These are phyloP conservation scores for Pholiota conissans DNA, from an alignment of 768 basidiomycete genomes.

Conservation along the genomic window DNA sequence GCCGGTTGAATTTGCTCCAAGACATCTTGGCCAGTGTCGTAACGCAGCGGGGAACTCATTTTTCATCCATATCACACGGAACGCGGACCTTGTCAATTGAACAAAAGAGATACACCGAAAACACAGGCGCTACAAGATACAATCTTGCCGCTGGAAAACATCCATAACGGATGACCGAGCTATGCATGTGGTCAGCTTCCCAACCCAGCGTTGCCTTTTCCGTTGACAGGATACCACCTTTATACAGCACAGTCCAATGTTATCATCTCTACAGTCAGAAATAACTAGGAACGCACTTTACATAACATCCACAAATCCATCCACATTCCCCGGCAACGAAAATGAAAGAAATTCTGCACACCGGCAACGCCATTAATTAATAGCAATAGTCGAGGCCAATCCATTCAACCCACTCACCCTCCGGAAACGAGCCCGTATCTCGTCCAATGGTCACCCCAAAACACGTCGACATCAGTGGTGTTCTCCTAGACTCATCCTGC, in stretches of 20 bases:
- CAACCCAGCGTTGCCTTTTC: background rate
- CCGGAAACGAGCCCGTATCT: too few relatives aligned
- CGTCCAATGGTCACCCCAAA: background rate
- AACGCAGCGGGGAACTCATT: too few relatives aligned
- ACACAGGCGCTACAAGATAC: background rate
- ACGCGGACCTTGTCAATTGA: too few relatives aligned
- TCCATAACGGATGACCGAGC: background rate
- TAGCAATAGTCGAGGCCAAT: background rate
- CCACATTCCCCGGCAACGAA: background rate
- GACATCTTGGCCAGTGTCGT: too few relatives aligned
- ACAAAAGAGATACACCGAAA: background rate
- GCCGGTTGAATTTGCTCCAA: background rate
- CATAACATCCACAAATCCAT: background rate
- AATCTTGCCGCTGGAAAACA: background rate
- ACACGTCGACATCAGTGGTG: background rate
- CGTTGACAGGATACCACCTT: background rate
- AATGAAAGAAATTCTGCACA: background rate
- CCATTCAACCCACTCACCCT: background rate
- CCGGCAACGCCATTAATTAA: background rate
- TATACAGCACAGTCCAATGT: background rate
- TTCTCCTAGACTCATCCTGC: background rate
- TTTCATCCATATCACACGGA: too few relatives aligned
- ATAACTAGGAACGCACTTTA: background rate
- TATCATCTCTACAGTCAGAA: background rate
- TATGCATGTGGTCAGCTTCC: background rate